phyloP scores from a whole-genome alignment of 1,284 basidiomycete species.

The Meira miltonrushii region DNA sequence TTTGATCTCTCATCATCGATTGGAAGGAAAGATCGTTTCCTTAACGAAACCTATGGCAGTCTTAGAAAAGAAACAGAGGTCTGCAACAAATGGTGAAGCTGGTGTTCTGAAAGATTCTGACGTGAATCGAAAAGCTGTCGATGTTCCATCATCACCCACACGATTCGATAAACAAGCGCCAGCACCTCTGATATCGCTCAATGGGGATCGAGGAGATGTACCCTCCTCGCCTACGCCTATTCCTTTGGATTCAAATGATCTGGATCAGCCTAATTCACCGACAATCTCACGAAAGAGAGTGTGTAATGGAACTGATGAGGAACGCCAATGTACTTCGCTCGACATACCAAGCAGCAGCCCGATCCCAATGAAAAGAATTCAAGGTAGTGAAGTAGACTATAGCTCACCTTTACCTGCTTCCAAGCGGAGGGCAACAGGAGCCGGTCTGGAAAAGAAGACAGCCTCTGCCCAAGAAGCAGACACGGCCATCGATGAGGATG shows the following conservation, averaged over 20 bases:
- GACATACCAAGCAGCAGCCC: conserved; percentile 16
- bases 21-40: conserved; percentile 76
- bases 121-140: neutral
- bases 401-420: conserved; percentile 23
- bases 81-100: neutral
- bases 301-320: neutral
- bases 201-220: neutral
- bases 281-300: conserved; percentile 15
- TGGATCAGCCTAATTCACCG: conserved; percentile 7
- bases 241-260: neutral
- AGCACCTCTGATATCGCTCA: no score
- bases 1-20: conserved; percentile 75
- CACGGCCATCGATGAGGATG: conserved; percentile 1
- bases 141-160: neutral
- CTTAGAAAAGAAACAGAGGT: conserved; percentile 26
- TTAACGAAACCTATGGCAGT: conserved; percentile 54
- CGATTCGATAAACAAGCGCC: neutral
- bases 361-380: conserved; percentile 13
- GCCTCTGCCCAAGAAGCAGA: neutral
- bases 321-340: neutral
- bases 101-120: neutral
- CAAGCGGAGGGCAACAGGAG: neutral
- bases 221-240: neutral
- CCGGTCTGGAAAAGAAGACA: conserved; percentile 1
- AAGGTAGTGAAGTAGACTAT: conserved; percentile 26